Evolutionary conservation across 2,329 filamentous ascomycete species (phyloP).

Genomic region (Bimuria novae-zelandiae): DNA sequence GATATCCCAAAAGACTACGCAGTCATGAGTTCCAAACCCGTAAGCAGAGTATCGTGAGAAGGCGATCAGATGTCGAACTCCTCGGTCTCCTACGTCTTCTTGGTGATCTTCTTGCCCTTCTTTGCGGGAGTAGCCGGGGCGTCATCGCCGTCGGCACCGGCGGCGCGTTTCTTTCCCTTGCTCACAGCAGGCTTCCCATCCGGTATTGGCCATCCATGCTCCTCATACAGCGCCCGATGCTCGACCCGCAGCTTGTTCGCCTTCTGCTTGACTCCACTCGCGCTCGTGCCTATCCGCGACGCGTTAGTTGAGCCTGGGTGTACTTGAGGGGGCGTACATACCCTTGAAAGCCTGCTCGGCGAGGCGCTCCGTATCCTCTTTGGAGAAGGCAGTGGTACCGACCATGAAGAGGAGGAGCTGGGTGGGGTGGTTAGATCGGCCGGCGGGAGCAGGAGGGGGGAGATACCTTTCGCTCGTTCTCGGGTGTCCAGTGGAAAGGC

Average conservation of each 20-base stretch:
- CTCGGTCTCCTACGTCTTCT: constrained; percentile 5
- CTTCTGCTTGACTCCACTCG: not conserved
- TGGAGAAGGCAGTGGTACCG: constrained; percentile 16
- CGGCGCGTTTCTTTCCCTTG: constrained; percentile 19
- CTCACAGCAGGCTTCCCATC: constrained; percentile 15
- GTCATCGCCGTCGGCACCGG: not conserved
- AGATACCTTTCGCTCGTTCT: constrained; percentile 21
- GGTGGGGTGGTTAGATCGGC: not conserved
- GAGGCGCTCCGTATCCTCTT: constrained; percentile 22
- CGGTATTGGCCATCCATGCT: constrained; percentile 17
- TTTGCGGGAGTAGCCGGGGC: constrained; percentile 1
- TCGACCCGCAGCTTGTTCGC: constrained; percentile 12
- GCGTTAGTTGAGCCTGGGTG: not conserved
- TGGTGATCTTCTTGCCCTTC: constrained; percentile 13
- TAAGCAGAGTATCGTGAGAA: no score
- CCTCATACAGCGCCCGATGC: constrained; percentile 17
- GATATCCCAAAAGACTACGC: no score
- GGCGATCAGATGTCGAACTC: no score
- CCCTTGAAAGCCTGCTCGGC: constrained; percentile 19
- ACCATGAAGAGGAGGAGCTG: constrained; percentile 31
- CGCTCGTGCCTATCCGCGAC: not conserved
- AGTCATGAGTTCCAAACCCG: no score
- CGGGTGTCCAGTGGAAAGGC: constrained; percentile 16
- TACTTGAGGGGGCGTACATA: not conserved
- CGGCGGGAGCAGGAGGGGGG: constrained; percentile 24